Conservation (phyloP, 2,329 filamentous ascomycete species). For the Exutisphaerella laricina region DNA sequence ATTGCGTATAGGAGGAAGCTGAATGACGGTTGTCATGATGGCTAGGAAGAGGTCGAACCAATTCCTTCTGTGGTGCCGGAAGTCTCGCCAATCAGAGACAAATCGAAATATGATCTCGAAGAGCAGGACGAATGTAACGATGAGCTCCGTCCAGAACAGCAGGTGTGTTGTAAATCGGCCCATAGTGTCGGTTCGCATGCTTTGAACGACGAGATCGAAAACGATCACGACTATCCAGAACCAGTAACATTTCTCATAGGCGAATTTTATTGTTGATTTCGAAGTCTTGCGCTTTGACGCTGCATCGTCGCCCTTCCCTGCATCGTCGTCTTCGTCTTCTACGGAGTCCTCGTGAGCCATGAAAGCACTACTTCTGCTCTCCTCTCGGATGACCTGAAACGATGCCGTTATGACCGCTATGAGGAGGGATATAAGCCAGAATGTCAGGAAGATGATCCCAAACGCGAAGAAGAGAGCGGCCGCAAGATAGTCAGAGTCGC, state of each 20-base stretch:
- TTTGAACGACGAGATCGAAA: constrained; percentile 73
- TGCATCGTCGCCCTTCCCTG: not conserved
- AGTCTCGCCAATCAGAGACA: constrained; percentile 70
- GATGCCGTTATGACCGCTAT: constrained; percentile 98
- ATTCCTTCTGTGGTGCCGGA: constrained; percentile 69
- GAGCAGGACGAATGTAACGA: constrained; percentile 71
- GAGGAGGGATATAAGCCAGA: constrained; percentile 91
- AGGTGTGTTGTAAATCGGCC: constrained; percentile 53
- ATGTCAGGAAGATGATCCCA: constrained; percentile 81
- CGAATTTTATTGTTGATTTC: constrained; percentile 54
- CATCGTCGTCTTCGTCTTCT: constrained; percentile 22
- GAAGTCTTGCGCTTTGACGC: constrained; percentile 18
- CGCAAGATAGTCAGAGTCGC: constrained; percentile 82
- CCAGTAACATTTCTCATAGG: constrained; percentile 68
- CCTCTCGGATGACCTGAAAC: constrained; percentile 96
- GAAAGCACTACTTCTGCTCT: constrained; percentile 91
- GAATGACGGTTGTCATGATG: constrained; percentile 74
- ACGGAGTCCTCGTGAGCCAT: constrained; percentile 59
- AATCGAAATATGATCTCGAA: constrained; percentile 79
- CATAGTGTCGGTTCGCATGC: constrained; percentile 72
- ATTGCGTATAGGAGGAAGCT: constrained; percentile 72
- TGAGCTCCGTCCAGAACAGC: constrained; percentile 66
- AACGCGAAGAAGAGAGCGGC: constrained; percentile 70
- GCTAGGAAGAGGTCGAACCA: constrained; percentile 75
- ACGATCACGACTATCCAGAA: constrained; percentile 78